Evolutionary conservation across 2,329 filamentous ascomycete genomes (phyloP).

Genomic region (Pseudogymnoascus sp.): DNA sequence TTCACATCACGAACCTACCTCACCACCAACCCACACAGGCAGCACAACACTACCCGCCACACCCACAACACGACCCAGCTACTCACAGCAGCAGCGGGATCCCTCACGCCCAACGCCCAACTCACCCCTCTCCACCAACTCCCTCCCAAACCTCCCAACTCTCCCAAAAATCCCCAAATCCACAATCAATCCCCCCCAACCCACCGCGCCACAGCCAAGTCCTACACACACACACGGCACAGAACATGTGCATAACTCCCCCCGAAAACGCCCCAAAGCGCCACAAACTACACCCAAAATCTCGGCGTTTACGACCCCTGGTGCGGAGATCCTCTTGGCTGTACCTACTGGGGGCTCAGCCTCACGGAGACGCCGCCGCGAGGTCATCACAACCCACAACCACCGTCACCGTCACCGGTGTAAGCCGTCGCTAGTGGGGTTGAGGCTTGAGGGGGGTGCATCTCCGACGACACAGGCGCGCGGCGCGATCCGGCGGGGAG

Average conservation of each 20-base stretch:
- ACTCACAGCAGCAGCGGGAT: too few relatives aligned
- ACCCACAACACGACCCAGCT: too few relatives aligned
- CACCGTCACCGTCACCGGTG: too few relatives aligned
- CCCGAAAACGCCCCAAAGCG: not conserved
- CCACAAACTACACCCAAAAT: not conserved
- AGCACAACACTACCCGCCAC: not conserved
- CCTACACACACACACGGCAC: not conserved
- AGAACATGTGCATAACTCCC: not conserved
- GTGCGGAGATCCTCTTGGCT: not conserved
- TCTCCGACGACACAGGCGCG: not conserved
- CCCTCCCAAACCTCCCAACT: not conserved
- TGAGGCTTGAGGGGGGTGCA: not conserved
- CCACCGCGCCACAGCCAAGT: not conserved
- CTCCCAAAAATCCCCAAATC: too few relatives aligned
- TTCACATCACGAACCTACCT: not conserved
- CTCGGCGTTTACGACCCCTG: not conserved
- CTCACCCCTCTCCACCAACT: not conserved
- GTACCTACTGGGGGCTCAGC: not conserved
- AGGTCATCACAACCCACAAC: not conserved
- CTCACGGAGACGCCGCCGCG: not conserved
- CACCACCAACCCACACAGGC: not conserved
- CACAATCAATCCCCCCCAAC: too few relatives aligned
- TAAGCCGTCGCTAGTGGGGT: not conserved
- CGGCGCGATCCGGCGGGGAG: too few relatives aligned
- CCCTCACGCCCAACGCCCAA: too few relatives aligned